Percentiles rank a stretch among this genome's conserved stretches.
Conservation (phyloP, 2,329 filamentous ascomycete genomes). For the Ceratocystis colombiana region DNA sequence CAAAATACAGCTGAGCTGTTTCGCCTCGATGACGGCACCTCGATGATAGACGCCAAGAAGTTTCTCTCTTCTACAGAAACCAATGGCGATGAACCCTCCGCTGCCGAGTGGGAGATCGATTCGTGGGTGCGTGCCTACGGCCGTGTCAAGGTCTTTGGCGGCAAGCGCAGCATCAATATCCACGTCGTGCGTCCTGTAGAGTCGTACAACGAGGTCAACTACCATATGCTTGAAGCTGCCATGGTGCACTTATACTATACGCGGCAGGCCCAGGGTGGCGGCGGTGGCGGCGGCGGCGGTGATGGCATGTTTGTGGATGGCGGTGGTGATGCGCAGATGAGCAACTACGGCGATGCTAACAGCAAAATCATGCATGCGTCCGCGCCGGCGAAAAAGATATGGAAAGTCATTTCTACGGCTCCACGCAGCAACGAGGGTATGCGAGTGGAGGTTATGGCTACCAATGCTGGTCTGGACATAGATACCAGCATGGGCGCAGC, state of each 20-base stretch:
- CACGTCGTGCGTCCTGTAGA: conserved; percentile 69
- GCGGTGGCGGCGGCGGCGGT: conserved; percentile 34
- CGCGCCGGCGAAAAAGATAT: conserved; percentile 57
- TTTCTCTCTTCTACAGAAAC: conserved; percentile 37
- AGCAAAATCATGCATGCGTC: conserved; percentile 42
- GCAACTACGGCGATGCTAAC: conserved; percentile 23
- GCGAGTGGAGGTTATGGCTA: conserved; percentile 67
- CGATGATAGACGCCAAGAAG: conserved; percentile 79
- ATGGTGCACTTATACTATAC: conserved; percentile 79
- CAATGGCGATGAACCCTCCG: conserved; percentile 31
- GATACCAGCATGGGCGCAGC: conserved; percentile 65
- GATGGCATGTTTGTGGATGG: conserved; percentile 50
- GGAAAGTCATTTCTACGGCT: conserved; percentile 54
- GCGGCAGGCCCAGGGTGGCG: conserved; percentile 46
- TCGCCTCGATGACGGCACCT: conserved; percentile 90
- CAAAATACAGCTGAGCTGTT: conserved; percentile 88
- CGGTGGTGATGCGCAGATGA: conserved; percentile 35
- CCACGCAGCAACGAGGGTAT: conserved; percentile 72
- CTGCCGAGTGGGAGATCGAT: conserved; percentile 52
- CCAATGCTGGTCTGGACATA: conserved; percentile 52
- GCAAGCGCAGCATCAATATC: conserved; percentile 70
- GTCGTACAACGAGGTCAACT: conserved; percentile 87
- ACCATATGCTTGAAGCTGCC: conserved; percentile 82
- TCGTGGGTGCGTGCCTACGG: conserved; percentile 81
- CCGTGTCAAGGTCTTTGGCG: conserved; percentile 70